Evolutionary conservation across 2,329 filamentous ascomycete genomes (phyloP).

Genomic region (Ophiostoma sp.): DNA sequence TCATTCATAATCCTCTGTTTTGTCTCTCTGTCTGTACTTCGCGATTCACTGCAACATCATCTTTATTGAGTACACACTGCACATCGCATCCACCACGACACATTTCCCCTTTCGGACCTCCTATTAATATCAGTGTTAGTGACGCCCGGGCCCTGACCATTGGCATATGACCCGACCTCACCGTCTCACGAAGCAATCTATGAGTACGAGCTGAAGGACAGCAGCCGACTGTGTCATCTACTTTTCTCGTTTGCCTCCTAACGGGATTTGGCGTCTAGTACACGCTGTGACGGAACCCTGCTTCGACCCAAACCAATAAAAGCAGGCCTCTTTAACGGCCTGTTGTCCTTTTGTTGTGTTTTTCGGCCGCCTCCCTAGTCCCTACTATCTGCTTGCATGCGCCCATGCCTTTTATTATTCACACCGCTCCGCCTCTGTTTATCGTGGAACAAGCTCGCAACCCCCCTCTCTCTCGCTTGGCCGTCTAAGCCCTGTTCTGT

Average conservation of each 20-base stretch:
- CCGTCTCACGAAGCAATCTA: conserved; percentile 13
- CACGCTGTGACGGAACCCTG: conserved; percentile 2
- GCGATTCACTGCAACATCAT: neutral
- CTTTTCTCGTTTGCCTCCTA: neutral
- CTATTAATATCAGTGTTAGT: conserved; percentile 13
- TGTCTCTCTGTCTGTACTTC: neutral
- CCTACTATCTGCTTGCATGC: neutral
- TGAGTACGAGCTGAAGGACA: conserved; percentile 8
- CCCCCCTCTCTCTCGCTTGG: neutral
- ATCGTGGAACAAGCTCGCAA: neutral
- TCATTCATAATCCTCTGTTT: neutral
- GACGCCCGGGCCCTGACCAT: conserved; percentile 7
- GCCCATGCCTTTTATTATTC: neutral
- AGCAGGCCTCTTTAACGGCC: neutral
- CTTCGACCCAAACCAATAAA: conserved; percentile 8
- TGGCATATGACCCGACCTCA: neutral
- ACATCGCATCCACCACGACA: neutral
- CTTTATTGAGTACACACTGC: neutral
- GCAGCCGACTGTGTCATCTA: neutral
- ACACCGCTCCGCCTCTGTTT: conserved; percentile 8
- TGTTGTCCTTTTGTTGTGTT: neutral
- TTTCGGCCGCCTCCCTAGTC: neutral
- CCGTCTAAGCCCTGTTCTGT: too few relatives aligned
- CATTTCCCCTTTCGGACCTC: conserved; percentile 6
- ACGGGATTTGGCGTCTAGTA: neutral